Evolutionary conservation across 2,329 filamentous ascomycete species (phyloP).

Genomic region (Sclerotinia subarctica): DNA sequence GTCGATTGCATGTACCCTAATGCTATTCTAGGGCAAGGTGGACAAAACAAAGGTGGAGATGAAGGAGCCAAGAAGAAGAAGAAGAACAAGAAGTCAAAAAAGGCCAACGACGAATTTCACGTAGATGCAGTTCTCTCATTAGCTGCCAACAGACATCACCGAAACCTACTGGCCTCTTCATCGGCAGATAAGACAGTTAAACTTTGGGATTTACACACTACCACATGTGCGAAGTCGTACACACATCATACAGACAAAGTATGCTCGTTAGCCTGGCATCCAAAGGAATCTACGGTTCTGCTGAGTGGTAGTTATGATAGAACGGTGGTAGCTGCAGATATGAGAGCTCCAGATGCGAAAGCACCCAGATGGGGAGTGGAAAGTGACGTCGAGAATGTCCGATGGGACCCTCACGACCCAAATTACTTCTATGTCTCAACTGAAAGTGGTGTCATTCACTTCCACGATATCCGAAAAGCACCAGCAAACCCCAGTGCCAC

Average conservation of each 20-base stretch:
- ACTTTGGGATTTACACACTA: conserved; percentile 92
- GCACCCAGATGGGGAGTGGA: conserved; percentile 88
- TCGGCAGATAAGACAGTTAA: conserved; percentile 98
- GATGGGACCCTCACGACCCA: conserved; percentile 88
- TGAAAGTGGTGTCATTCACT: conserved; percentile 87
- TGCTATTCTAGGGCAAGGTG: conserved; percentile 81
- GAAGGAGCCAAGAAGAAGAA: conserved; percentile 63
- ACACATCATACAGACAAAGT: conserved; percentile 96
- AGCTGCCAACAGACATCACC: conserved; percentile 87
- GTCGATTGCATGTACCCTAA: conserved; percentile 98
- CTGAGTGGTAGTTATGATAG: conserved; percentile 94
- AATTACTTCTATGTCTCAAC: conserved; percentile 97
- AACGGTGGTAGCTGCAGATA: conserved; percentile 90
- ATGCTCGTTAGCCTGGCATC: conserved; percentile 92
- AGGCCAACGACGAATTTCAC: conserved; percentile 87
- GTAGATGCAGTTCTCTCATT: conserved; percentile 91
- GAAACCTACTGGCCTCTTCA: conserved; percentile 89
- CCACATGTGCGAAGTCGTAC: conserved; percentile 93
- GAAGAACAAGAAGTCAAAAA: conserved; percentile 86
- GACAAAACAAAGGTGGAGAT: conserved; percentile 45
- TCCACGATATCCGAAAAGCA: conserved; percentile 79
- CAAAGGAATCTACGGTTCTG: conserved; percentile 79
- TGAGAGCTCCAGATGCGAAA: conserved; percentile 84
- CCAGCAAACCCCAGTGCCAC: conserved; percentile 69
- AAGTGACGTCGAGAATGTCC: conserved; percentile 87